Evolutionary conservation across 257 asterid species (phyloP), one percentile per base, ranked within the genome.

Genomic region (Apocynum venetum): DNA sequence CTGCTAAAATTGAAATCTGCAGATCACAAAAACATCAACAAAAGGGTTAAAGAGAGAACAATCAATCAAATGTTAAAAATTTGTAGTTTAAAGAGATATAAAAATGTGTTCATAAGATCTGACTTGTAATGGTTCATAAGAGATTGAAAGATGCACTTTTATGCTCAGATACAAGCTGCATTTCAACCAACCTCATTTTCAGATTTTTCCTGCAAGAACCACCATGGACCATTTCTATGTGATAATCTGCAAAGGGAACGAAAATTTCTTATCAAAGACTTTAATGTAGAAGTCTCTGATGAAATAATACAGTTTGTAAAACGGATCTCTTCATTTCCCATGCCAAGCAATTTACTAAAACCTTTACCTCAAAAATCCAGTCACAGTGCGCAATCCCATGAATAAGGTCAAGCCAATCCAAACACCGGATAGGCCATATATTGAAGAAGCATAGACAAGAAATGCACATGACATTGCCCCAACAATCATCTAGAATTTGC

Each of bases 181-280:
- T 38, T 35, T 64, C 10, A 64, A 36, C 20, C 70, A 36, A 64
- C 70, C 70, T 64, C 70, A 64, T 6, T 64, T 36, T 38, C 35
- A 40, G 81, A 72, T 67, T 78, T 60, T 40, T 83, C 84, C 53
- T 83, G 86, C 82, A 86, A 75, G 85, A 86, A 86, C 89, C 89
- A 86, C 89, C 89, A 86, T 11, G 89, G 89, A 52, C 89, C 89
- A 81, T 81, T 75, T 71, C 78, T 81, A 10, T 79, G 51, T 49
- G 79, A 83, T 68, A 86, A 79, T 77, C 89, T 86, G 87, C 56
- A 73, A 65, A 15, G 17, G 66, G 48, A 40, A 56, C 46, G 49
- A 4, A 70, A 31, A 0, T 59, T 20, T 59, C 38, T 59, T 19
- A 56, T 15, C 35, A 11, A 55, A 19, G 61, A 55, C 61, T 55